Conservation (phyloP, 305 asterid genomes). For the Fraxinus angustifolia region DNA sequence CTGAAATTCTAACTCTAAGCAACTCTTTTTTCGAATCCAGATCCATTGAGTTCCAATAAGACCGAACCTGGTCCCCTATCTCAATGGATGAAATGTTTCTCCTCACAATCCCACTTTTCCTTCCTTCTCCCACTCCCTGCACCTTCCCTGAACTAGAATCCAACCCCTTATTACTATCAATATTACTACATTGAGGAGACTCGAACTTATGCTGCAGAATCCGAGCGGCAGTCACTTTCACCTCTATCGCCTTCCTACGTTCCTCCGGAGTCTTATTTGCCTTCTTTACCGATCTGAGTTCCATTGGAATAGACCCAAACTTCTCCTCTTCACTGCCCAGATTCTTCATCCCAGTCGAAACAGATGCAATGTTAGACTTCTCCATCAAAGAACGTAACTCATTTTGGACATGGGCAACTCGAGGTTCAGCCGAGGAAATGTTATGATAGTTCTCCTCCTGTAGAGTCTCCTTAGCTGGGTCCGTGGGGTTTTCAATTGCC, state of each 20-base stretch:
- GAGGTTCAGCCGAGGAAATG: neutral
- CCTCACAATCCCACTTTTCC: slow-evolving; percentile 47
- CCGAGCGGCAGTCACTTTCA: neutral
- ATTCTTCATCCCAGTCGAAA: slow-evolving; percentile 86
- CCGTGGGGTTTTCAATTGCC: slow-evolving; percentile 39
- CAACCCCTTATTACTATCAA: slow-evolving; percentile 34
- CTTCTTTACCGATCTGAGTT: slow-evolving; percentile 55
- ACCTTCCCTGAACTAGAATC: slow-evolving; percentile 52
- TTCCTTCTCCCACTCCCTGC: slow-evolving; percentile 59
- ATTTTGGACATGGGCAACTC: neutral
- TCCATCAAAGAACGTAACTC: neutral
- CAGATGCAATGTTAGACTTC: slow-evolving; percentile 45
- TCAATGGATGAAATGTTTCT: slow-evolving; percentile 54
- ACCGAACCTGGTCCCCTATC: slow-evolving; percentile 62
- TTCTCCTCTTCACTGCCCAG: slow-evolving; percentile 75
- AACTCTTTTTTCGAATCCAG: slow-evolving; percentile 58
- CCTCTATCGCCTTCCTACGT: slow-evolving; percentile 87
- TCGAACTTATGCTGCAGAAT: neutral
- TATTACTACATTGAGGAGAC: slow-evolving; percentile 27
- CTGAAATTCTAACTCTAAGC: slow-evolving; percentile 49
- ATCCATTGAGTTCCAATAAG: slow-evolving; percentile 73
- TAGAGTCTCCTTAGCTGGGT: neutral
- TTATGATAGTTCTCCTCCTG: neutral
- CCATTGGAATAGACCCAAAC: slow-evolving; percentile 71
- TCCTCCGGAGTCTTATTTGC: slow-evolving; percentile 84